These are phyloP conservation scores for Paraphoma chrysanthemicola DNA, from an alignment of 2,329 filamentous ascomycete genomes.

Conservation along the genomic window DNA sequence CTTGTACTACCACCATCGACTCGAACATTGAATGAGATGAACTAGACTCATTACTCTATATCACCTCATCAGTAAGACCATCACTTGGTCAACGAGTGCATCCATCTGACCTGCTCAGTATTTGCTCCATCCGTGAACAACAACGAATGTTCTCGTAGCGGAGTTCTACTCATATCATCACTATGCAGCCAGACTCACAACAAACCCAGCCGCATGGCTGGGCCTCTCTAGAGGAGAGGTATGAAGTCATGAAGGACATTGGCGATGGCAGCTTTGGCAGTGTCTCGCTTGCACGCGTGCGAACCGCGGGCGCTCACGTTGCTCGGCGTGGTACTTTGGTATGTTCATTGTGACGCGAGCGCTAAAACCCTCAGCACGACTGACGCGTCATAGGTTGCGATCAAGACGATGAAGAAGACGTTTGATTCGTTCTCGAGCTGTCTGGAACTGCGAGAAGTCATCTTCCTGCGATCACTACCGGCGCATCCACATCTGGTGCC, in stretches of 20 bases:
- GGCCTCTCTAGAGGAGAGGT: constrained; percentile 84
- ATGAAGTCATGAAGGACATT: constrained; percentile 97
- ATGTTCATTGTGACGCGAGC: constrained; percentile 52
- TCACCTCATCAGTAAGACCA: constrained; percentile 25
- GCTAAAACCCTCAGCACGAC: constrained; percentile 13
- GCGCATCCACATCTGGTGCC: constrained; percentile 92
- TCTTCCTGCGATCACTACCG: constrained; percentile 90
- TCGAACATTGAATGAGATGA: constrained; percentile 42
- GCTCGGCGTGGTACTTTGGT: constrained; percentile 92
- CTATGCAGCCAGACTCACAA: constrained; percentile 79
- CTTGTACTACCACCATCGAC: constrained; percentile 18
- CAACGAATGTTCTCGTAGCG: constrained; percentile 11
- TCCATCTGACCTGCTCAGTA: constrained; percentile 22
- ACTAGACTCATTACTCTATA: constrained; percentile 30
- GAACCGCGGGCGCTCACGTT: constrained; percentile 86
- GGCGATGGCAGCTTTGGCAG: constrained; percentile 99
- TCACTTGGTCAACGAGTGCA: neutral
- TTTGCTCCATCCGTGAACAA: constrained; percentile 14
- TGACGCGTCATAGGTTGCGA: constrained; percentile 74
- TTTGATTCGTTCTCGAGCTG: constrained; percentile 93
- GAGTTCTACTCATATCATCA: constrained; percentile 40
- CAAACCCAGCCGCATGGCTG: constrained; percentile 75
- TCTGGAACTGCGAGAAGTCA: constrained; percentile 92
- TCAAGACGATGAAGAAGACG: constrained; percentile 99
- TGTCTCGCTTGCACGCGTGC: constrained; percentile 88